Evolutionary conservation across 495 filamentous ascomycete genomes (phyloP), one percentile per base, ranked within the genome.

Genomic region (Penicillium pulvis): DNA sequence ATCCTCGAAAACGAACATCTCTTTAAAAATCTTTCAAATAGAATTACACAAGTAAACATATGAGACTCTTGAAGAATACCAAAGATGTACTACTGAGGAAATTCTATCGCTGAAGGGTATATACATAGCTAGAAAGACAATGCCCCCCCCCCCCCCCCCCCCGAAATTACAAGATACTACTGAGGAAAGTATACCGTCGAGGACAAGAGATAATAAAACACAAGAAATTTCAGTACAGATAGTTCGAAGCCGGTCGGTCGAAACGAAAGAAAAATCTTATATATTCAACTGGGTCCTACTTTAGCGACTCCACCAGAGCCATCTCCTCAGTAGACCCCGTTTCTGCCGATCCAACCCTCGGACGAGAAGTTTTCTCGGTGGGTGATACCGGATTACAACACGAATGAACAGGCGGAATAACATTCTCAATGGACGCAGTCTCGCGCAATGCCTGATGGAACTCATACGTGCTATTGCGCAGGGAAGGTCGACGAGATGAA

Each of bases 371-470:
- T 8, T 28, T 41, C 14, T 48, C 33, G 0, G 53, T n/a, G 7
- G 20, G 20, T 4, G 9, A 47, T 26, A 1, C 20, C 14, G 44
- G 24, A 12, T 4, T 14, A 24, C 3, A 7, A 47, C 23, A 26
- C 8, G 44, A 47, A 49, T n/a, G 4, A n/a, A 30, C 12, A 10
- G 26, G 42, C 12, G 28, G 48, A 42, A 17, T 17, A 19, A 53
- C 30, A 35, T 55, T 53, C 6, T 64, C 61, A 19, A 28, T 53
- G 2, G 57, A 62, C 0, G 51, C 26, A 0, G 67, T 63, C 43
- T 70, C 54, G 2, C 57, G 59, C 7, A 67, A 20, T 0, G 59
- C 64, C 20, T 65, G 45, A 31, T 67, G 67, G 6, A 67, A 70
- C 5, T 65, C 57, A n/a, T 49, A 47, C 0, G 64, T 61, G n/a